These are phyloP conservation scores for Colletotrichum tropicicola DNA, from an alignment of 2,329 filamentous ascomycete genomes.

Conservation along the genomic window DNA sequence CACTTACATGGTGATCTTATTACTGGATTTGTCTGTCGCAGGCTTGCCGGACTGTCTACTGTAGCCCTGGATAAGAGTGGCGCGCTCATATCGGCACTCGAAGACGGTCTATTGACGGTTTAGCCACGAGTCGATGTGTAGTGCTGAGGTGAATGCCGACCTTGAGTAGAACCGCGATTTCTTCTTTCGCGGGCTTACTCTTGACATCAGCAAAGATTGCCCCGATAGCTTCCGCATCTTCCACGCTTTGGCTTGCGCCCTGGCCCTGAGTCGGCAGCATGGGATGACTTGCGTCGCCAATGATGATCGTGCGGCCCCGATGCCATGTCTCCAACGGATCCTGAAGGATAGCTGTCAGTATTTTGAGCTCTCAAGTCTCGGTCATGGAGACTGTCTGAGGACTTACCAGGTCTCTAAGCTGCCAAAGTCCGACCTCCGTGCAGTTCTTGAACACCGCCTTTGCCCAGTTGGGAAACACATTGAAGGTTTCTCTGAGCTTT, in stretches of 20 bases:
- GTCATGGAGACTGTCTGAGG: neutral
- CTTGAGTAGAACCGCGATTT: constrained; percentile 35
- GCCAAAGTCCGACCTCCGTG: constrained; percentile 50
- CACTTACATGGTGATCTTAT: constrained; percentile 9
- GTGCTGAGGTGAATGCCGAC: neutral
- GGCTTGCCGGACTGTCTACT: constrained; percentile 51
- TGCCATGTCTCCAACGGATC: constrained; percentile 50
- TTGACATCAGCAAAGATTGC: constrained; percentile 38
- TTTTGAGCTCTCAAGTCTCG: no score
- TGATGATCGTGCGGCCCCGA: constrained; percentile 22
- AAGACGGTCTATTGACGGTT: constrained; percentile 32
- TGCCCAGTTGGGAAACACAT: constrained; percentile 51
- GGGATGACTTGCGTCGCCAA: constrained; percentile 35
- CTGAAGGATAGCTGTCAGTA: neutral
- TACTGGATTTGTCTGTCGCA: constrained; percentile 39
- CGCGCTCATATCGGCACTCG: constrained; percentile 44
- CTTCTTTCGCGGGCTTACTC: constrained; percentile 16
- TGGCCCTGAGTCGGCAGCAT: constrained; percentile 52
- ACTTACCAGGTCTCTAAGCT: constrained; percentile 47
- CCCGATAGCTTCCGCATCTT: constrained; percentile 49
- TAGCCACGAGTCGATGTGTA: neutral
- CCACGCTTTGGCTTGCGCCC: constrained; percentile 50
- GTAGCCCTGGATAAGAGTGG: constrained; percentile 49
- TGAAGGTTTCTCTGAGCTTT: constrained; percentile 48
- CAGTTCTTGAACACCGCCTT: constrained; percentile 41